Evolutionary conservation across 176 grass and related monocot species (phyloP).

Genomic region (Musa beccarii): DNA sequence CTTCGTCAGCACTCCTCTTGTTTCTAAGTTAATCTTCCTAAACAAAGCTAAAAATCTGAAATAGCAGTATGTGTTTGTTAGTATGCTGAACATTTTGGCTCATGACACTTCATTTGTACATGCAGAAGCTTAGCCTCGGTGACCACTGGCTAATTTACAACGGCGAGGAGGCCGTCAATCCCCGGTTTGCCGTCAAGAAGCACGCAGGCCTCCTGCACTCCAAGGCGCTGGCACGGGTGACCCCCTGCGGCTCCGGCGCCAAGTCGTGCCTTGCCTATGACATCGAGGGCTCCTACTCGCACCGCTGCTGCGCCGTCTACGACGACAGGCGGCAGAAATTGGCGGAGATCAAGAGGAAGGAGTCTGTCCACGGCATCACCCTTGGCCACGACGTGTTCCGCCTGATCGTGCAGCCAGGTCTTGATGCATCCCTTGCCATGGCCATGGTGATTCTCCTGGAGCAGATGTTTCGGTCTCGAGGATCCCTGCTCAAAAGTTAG

Average conservation of each 20-base stretch:
- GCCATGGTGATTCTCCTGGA: slow-evolving; percentile 62
- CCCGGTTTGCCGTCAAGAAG: slow-evolving; percentile 18
- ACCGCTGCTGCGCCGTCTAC: slow-evolving; percentile 37
- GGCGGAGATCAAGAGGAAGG: slow-evolving; percentile 18
- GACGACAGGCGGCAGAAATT: slow-evolving; percentile 27
- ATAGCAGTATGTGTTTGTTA: not conserved
- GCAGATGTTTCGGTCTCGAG: slow-evolving; percentile 41
- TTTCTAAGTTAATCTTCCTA: too few relatives aligned
- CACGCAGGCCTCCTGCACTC: slow-evolving; percentile 13
- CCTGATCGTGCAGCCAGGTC: slow-evolving; percentile 6
- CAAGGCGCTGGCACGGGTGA: slow-evolving; percentile 34
- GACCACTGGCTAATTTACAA: slow-evolving; percentile 27
- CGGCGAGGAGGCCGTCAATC: slow-evolving; percentile 10
- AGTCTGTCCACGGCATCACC: slow-evolving; percentile 6
- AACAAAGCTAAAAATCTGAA: not conserved
- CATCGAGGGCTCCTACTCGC: slow-evolving; percentile 59
- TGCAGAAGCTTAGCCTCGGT: slow-evolving; percentile 13
- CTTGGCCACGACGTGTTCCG: slow-evolving; percentile 22
- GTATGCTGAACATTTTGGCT: not conserved
- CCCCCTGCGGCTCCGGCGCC: not conserved
- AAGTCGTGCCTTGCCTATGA: slow-evolving; percentile 11
- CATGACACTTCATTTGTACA: not conserved
- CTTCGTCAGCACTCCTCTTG: not conserved
- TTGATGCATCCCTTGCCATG: slow-evolving; percentile 47
- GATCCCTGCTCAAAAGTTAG: not conserved